Percentiles rank a stretch among this genome's conserved stretches.
Conservation (phyloP, 495 filamentous ascomycete species). For the Haplographium delicatum region DNA sequence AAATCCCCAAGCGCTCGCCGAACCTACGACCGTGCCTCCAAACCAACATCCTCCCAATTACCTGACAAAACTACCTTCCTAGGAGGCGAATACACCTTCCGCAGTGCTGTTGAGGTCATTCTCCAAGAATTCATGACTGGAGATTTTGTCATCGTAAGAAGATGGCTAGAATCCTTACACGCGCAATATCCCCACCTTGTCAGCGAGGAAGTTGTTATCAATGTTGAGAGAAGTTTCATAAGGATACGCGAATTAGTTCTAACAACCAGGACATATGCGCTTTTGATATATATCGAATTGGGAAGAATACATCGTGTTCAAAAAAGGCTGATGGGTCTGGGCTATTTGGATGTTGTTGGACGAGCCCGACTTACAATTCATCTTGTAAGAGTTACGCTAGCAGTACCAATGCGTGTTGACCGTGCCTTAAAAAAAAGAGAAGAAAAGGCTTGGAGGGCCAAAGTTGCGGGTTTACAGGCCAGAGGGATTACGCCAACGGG, state of each 20-base stretch:
- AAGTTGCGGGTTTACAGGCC: conserved; percentile 32
- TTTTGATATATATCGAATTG: conserved; percentile 37
- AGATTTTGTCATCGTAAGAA: conserved; percentile 34
- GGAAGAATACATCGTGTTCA: conserved; percentile 37
- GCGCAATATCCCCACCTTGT: conserved; percentile 34
- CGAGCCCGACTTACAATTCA: conserved; percentile 34
- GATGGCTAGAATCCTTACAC: conserved; percentile 30
- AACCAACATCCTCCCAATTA: conserved; percentile 21
- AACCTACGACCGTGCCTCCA: conserved; percentile 35
- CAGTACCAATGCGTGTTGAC: conserved; percentile 39
- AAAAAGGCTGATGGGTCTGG: conserved; percentile 32
- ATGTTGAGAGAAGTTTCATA: conserved; percentile 32
- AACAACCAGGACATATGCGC: conserved; percentile 36
- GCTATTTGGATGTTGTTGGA: conserved; percentile 37
- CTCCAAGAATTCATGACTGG: conserved; percentile 39
- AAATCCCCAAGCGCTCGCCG: conserved; percentile 32
- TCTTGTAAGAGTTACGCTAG: conserved; percentile 36
- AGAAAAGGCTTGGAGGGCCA: conserved; percentile 35
- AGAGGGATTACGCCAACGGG: conserved; percentile 21
- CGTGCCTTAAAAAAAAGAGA: conserved; percentile 34
- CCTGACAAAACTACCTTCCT: conserved; percentile 27
- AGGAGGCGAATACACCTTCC: conserved; percentile 35
- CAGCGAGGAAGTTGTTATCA: conserved; percentile 34
- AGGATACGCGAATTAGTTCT: conserved; percentile 34
- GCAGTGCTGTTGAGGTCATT: conserved; percentile 33